phyloP scores from a whole-genome alignment of 768 basidiomycete species.

The Leccinum longicurvipes region DNA sequence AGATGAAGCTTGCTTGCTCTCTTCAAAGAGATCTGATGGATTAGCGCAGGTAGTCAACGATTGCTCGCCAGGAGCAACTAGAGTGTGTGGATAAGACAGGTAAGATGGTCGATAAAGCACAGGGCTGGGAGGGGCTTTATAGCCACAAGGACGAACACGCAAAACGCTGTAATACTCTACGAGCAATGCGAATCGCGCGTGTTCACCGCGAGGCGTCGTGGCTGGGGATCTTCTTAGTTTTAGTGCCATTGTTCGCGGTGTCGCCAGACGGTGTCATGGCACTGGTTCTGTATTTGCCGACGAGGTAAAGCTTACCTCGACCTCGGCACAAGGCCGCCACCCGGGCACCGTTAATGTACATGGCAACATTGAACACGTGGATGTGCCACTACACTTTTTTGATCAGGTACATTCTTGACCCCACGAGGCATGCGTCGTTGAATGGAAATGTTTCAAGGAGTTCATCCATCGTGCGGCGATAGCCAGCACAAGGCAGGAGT shows the following conservation, averaged over 20 bases:
- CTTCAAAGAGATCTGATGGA: constrained; percentile 6
- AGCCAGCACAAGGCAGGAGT: neutral
- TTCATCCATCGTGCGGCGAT: neutral
- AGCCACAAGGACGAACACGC: constrained; percentile 11
- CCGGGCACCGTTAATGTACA: constrained; percentile 2
- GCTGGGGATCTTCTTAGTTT: constrained; percentile 7
- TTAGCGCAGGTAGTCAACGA: constrained; percentile 2
- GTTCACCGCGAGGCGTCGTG: constrained; percentile 30
- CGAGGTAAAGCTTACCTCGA: constrained; percentile 13
- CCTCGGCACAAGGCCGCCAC: constrained; percentile 12
- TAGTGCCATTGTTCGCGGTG: constrained; percentile 12
- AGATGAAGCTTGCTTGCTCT: neutral
- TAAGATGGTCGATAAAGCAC: constrained; percentile 34
- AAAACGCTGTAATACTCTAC: constrained; percentile 11
- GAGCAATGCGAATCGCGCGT: constrained; percentile 29
- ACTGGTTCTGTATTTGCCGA: constrained; percentile 16
- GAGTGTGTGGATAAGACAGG: constrained; percentile 39
- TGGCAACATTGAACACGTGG: constrained; percentile 15
- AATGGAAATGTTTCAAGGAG: neutral
- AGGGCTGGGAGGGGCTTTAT: constrained; percentile 23
- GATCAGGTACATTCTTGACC: constrained; percentile 12
- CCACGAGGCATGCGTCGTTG: constrained; percentile 12
- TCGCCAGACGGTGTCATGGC: constrained; percentile 2
- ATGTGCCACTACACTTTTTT: constrained; percentile 3
- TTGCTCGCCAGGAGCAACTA: constrained; percentile 32